Evolutionary conservation across 1,139 yeast species (phyloP).

Genomic region (Kurtzmaniella quercitrusa): DNA sequence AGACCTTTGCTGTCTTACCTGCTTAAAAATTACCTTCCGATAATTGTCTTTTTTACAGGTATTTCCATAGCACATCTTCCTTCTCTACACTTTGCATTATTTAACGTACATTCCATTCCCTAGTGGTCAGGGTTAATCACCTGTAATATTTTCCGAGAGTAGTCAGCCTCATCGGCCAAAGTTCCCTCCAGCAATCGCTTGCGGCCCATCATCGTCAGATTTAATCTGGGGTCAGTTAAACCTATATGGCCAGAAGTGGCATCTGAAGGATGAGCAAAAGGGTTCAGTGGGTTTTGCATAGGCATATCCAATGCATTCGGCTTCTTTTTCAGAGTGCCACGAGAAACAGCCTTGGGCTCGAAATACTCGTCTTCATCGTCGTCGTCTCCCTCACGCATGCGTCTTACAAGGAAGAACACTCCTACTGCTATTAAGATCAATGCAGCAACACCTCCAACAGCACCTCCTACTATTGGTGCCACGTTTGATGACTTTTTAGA

Average conservation of each 20-base stretch:
- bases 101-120: neutral
- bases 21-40: no score
- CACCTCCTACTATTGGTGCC: slow-evolving; percentile 69
- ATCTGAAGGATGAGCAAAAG: slow-evolving; percentile 58
- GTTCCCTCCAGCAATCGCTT: slow-evolving; percentile 72
- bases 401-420: slow-evolving; percentile 45
- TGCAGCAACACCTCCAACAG: slow-evolving; percentile 58
- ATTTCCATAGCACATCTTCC: no score
- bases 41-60: no score
- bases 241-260: slow-evolving; percentile 23
- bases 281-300: slow-evolving; percentile 45
- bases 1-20: no score
- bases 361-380: slow-evolving; percentile 47
- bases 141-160: slow-evolving; percentile 64
- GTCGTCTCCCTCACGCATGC: slow-evolving; percentile 34
- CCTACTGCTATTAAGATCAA: slow-evolving; percentile 40
- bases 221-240: slow-evolving; percentile 51
- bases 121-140: slow-evolving; percentile 65
- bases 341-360: slow-evolving; percentile 24
- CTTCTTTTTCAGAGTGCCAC: slow-evolving; percentile 18
- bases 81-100: neutral
- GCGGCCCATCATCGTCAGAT: slow-evolving; percentile 69
- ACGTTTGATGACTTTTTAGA: slow-evolving; percentile 19
- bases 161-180: slow-evolving; percentile 75
- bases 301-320: slow-evolving; percentile 37